Evolutionary conservation across 441 rosid species (phyloP).

Genomic region (Monsonia emarginata): DNA sequence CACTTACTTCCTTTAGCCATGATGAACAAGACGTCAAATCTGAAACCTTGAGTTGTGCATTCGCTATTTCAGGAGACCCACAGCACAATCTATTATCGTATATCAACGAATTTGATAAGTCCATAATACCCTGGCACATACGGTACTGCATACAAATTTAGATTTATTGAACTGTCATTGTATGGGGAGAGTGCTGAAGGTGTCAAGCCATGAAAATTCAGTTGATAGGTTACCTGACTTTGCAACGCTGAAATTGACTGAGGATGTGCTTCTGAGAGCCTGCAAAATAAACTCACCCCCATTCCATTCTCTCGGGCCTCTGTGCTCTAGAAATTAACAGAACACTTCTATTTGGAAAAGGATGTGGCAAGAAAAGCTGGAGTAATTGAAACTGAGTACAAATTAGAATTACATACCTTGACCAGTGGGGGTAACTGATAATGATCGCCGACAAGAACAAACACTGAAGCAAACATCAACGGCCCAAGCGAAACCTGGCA

Average conservation of each 20-base stretch:
- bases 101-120: slow-evolving; percentile 81
- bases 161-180: slow-evolving; percentile 16
- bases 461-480: slow-evolving; percentile 65
- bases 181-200: slow-evolving; percentile 10
- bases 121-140: slow-evolving; percentile 89
- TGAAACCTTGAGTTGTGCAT: slow-evolving; percentile 50
- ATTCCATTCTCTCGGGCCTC: slow-evolving; percentile 94
- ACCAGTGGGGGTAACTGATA: slow-evolving; percentile 95
- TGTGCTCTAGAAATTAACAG: slow-evolving; percentile 46
- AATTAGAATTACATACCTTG: slow-evolving; percentile 38
- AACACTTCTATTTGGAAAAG: slow-evolving; percentile 17
- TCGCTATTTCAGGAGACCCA: slow-evolving; percentile 80
- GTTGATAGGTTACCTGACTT: slow-evolving; percentile 60
- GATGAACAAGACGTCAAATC: slow-evolving; percentile 32
- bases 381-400: slow-evolving; percentile 11
- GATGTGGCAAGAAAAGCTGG: slow-evolving; percentile 10
- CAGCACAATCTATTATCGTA: slow-evolving; percentile 80
- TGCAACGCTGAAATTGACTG: slow-evolving; percentile 90
- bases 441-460: slow-evolving; percentile 98
- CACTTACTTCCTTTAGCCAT: slow-evolving; percentile 67
- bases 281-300: slow-evolving; percentile 89
- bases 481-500: slow-evolving; percentile 86
- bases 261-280: slow-evolving; percentile 97
- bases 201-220: slow-evolving; percentile 13
- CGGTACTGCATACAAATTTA: slow-evolving; percentile 58